Evolutionary conservation across 257 asterid species (phyloP).

Genomic region (Sherardia arvensis): DNA sequence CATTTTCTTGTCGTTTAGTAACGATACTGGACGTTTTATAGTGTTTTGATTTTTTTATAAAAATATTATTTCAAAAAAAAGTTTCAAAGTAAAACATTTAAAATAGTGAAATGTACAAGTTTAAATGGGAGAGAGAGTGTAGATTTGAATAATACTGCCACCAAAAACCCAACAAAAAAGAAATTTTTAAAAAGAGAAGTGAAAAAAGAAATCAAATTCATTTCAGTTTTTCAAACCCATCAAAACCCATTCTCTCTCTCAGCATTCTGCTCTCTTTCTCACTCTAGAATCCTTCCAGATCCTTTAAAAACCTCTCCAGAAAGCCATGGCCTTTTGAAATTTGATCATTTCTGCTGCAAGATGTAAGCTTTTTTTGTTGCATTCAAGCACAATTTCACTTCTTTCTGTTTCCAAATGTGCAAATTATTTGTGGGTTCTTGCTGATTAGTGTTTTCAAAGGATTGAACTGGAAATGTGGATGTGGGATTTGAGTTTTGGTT

Average conservation of each 20-base stretch:
- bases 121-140: too few species aligned
- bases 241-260: constrained; percentile 7
- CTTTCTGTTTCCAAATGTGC: neutral
- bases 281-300: constrained; percentile 28
- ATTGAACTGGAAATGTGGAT: constrained; percentile 14
- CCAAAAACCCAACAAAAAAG: constrained; percentile 4
- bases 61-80: too few species aligned
- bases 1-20: too few species aligned
- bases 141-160: constrained; percentile 21
- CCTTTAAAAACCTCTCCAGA: constrained; percentile 20
- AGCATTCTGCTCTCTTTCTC: constrained; percentile 13
- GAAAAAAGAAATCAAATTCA: constrained; percentile 5
- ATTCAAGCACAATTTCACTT: constrained; percentile 3
- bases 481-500: constrained; percentile 14
- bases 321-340: constrained; percentile 27
- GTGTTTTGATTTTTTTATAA: too few species aligned
- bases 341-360: constrained; percentile 21
- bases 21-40: too few species aligned
- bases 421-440: neutral
- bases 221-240: constrained; percentile 14
- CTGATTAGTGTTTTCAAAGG: constrained; percentile 1
- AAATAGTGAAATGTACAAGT: too few species aligned
- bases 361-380: constrained; percentile 16
- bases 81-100: too few species aligned
- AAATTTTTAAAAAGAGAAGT: neutral